Evolutionary conservation across 305 asterid species (phyloP), one percentile per base, ranked within the genome.

Genomic region (Caryopteris hybrid): DNA sequence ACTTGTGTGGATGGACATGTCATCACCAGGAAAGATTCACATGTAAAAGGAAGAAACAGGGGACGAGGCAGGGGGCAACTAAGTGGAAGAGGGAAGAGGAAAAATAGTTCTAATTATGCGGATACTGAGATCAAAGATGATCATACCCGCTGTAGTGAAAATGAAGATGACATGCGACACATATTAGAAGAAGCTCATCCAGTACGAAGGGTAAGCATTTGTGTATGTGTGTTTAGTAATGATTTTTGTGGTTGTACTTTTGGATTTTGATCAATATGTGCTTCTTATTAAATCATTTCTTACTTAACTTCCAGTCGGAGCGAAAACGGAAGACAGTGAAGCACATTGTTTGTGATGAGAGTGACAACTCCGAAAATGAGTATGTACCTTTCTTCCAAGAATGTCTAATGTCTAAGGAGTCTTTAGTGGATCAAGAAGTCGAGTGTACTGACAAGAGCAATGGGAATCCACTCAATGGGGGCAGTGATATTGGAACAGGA

Each of bases 121-220:
- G 75, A 51, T 74, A 27, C 79, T 59, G 76, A 52, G 63, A 74
- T 75, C 60, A 70, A 79, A 74, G 69, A 80, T 8, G 82, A 71
- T 69, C 86, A 65, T 61, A 78, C 25, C 68, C 63, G 45, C 61
- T 10, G 54, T 59, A 64, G 77, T 41, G 85, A 72, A 51, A 61
- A 61, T 50, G 91, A 78, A 43, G 78, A 79, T 75, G 85, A 72
- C 52, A 38, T 69, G 71, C 83, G 79, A 61, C 71, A 71, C 27
- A 45, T 43, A 58, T 73, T 80, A 20, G 83, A 71, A 79, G 86
- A 64, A 73, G 72, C 88, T 71, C 50, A 50, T 71, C 78, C 77
- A 82, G 71, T 82, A 51, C 88, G 96, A 66, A 82, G 93, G 81
- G 99, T 94, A 81, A 79, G 89, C 60, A 16, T 25, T 8, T 43